Percentiles rank a stretch among this genome's conserved stretches.
phyloP scores from a whole-genome alignment of 78 protist genomes.

The Emiliania huxleyi region DNA sequence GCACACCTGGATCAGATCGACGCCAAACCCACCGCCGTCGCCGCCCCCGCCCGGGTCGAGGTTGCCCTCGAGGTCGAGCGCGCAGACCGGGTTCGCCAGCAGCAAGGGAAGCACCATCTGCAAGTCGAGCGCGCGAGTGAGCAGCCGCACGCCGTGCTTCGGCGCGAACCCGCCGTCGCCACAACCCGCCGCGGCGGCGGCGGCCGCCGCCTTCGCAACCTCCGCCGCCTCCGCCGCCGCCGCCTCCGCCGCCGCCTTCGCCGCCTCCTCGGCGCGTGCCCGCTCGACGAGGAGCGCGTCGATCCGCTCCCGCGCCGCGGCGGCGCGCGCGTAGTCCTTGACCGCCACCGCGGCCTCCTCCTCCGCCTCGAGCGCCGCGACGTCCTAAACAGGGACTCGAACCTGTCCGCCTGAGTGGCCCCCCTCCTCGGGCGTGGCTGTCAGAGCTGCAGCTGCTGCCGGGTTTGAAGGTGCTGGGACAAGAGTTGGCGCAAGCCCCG shows the following conservation, averaged over 20 bases:
- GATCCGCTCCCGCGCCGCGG: not conserved
- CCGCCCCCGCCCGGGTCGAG: not conserved
- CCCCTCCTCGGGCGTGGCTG: no score
- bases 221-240: not conserved
- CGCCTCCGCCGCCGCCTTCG: not conserved
- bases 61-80: not conserved
- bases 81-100: not conserved
- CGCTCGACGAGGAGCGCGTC: not conserved
- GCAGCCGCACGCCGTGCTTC: conserved; percentile 20
- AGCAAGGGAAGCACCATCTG: not conserved
- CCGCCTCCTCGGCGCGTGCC: not conserved
- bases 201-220: not conserved
- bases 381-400: no score
- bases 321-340: not conserved
- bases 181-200: not conserved
- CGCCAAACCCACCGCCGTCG: not conserved
- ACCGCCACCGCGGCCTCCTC: no score
- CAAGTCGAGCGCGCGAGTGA: not conserved
- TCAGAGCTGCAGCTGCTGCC: no score
- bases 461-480: no score
- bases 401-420: no score
- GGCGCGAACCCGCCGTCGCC: not conserved
- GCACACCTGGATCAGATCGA: not conserved
- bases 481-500: no score
- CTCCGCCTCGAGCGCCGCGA: no score